Evolutionary conservation across 2,329 filamentous ascomycete genomes (phyloP).

Genomic region (Tolypocladium endophyticum): DNA sequence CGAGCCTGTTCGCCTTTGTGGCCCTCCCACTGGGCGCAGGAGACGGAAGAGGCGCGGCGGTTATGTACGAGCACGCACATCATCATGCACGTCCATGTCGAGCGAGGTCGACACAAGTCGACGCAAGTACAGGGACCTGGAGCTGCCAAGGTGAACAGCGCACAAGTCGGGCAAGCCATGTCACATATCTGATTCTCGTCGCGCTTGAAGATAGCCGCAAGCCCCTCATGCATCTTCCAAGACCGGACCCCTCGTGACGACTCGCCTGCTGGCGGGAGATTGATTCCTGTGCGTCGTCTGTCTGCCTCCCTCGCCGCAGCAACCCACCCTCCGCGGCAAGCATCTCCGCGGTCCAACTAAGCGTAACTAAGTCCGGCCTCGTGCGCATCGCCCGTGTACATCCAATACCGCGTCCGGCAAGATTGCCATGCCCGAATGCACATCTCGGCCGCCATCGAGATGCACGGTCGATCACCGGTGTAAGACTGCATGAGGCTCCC

Average conservation of each 20-base stretch:
- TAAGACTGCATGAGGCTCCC: constrained; percentile 6
- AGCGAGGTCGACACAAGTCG: neutral
- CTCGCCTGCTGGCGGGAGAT: neutral
- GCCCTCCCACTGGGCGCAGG: neutral
- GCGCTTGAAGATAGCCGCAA: neutral
- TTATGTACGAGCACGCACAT: neutral
- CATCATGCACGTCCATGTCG: neutral
- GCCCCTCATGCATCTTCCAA: neutral
- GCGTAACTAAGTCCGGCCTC: neutral
- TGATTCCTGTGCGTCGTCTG: neutral
- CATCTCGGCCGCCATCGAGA: constrained; percentile 4
- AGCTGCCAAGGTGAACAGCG: neutral
- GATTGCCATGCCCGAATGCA: neutral
- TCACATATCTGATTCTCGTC: neutral
- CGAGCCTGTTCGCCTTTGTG: neutral
- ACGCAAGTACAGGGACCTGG: neutral
- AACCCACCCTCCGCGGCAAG: neutral
- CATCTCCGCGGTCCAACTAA: neutral
- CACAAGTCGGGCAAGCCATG: neutral
- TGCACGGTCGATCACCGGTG: constrained; percentile 14
- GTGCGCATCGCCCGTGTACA: neutral
- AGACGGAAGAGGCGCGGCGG: neutral
- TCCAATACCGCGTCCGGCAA: neutral
- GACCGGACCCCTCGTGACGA: neutral
- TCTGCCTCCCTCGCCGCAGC: neutral